Evolutionary conservation across 345 rosid species (phyloP), one percentile per base, ranked within the genome.

Genomic region (Cardamine resedifolia): DNA sequence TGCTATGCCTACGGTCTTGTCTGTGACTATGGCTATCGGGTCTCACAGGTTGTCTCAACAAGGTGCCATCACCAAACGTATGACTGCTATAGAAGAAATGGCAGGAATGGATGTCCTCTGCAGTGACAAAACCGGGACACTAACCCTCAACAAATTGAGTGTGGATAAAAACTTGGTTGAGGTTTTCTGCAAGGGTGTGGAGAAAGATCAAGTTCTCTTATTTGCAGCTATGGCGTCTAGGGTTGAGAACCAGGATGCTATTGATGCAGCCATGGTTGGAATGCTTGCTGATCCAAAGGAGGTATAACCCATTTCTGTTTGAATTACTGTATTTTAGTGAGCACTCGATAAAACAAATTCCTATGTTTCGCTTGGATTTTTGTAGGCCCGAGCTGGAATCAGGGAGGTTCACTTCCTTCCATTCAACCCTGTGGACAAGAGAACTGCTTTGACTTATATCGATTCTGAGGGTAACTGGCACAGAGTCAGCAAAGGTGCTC

Each of bases 1-100:
- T 68, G 98, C 98, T 67, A 90, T 93, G 97, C 97, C 97, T 7
- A 93, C 98, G 1, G 98, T 93, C 73, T 93, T 93, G 83, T 93
- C 98, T 27, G 85, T 73, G 44, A 67, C 78, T 55, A 78, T 78
- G 81, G 81, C 81, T 78, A 78, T 78, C 30, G 78, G 78, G 56
- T 78, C 81, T 68, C 81, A 78, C 51, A 78, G 81, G 72, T 28
- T 78, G 53, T 73, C 81, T 49, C 71, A 78, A 62, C 81, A 78
- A 68, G 81, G 81, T 47, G 81, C 81, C 66, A 78, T 78, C 74
- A 78, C 81, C 75, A 78, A 78, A 43, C 78, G 81, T 73, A 78
- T 78, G 81, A 78, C 81, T 55, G 81, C 81, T 48, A 78, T 78
- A 15, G 81, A 78, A 55, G 81, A 78, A 68, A 78, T 78, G 81